Base-by-base conservation (phyloP, 2,329 filamentous ascomycete species). In the Neopestalotiopsis sp. region DNA sequence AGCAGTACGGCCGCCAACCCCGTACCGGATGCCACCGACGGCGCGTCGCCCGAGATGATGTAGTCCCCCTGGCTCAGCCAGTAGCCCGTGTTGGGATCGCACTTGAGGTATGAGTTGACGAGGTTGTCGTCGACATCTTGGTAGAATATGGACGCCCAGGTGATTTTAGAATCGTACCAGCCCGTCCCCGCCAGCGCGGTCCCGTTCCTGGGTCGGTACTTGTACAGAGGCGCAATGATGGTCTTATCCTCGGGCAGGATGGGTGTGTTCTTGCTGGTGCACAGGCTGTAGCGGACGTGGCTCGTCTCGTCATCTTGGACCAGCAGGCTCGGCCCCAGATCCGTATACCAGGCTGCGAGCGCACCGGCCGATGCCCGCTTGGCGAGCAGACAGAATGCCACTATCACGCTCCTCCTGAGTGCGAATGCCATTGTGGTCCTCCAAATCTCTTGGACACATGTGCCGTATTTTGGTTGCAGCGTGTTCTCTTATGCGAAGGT, bases 341-440 rank as follows among this genome's bases (percentile, higher is more conserved):
- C 75, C 1, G 73, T 80, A 74, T 73, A 80, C 81, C 81, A 83
- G 1, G 79, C 79, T 4, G 79, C 74, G 6, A 82, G 77, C 13
- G 73, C 69, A 32, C 75, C 76, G 34, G 71, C 71, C 13, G 70
- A 72, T 9, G 70, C 75, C 24, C 71, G 69, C n/a, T 61, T 68
- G 4, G 71, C 73, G 28, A 76, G 70, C 24, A 78, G 66, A 69
- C 70, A 75, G 72, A 72, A 61, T 30, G 73, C 59, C 20, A 32
- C 17, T 0, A 34, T 14, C 7, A 62, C 3, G 12, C 30, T 62
- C 28, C 13, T 38, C 59, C 59, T 30, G 1, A 24, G 13, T 30
- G 57, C n/a, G 59, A 12, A 62, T 1, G 32, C n/a, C 59, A 62
- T 62, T 13, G 24, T 59, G 32, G n/a, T n/a, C 2, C n/a, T 40